Percentiles rank a stretch among this genome's conserved stretches.
Evolutionary conservation across 2,329 filamentous ascomycete species (phyloP).

Genomic region (Cytospora piceae): DNA sequence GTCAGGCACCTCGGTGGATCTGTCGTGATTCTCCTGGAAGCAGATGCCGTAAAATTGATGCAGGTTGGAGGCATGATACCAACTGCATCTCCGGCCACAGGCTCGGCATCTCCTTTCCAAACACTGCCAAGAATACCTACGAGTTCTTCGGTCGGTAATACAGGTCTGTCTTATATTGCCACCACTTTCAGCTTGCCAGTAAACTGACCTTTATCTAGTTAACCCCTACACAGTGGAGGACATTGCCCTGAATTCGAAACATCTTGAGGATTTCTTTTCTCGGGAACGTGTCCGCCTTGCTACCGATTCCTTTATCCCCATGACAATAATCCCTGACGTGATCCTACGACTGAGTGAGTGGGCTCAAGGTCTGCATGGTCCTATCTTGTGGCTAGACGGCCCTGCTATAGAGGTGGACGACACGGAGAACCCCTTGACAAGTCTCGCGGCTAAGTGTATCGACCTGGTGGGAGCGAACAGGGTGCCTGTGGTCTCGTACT

Average conservation of each 20-base stretch:
- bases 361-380: neutral
- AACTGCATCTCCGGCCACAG: neutral
- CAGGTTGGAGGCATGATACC: neutral
- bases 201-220: neutral
- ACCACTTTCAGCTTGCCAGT: neutral
- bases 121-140: neutral
- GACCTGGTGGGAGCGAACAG: conserved; percentile 7
- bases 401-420: neutral
- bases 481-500: conserved; percentile 31
- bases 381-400: conserved; percentile 30
- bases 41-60: conserved; percentile 4
- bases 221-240: neutral
- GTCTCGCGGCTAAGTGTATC: conserved; percentile 25
- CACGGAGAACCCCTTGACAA: conserved; percentile 25
- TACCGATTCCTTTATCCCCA: neutral
- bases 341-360: conserved; percentile 5
- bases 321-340: neutral
- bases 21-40: conserved; percentile 5
- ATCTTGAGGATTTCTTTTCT: conserved; percentile 14
- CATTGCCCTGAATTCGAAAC: conserved; percentile 4
- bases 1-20: neutral
- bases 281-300: conserved; percentile 7
- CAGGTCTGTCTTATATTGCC: neutral
- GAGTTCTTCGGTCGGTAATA: neutral
- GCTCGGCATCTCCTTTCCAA: neutral